Percentiles rank a stretch among this genome's conserved stretches.
phyloP scores from a whole-genome alignment of 2,329 filamentous ascomycete species.

The Colletotrichum chrysophilum region DNA sequence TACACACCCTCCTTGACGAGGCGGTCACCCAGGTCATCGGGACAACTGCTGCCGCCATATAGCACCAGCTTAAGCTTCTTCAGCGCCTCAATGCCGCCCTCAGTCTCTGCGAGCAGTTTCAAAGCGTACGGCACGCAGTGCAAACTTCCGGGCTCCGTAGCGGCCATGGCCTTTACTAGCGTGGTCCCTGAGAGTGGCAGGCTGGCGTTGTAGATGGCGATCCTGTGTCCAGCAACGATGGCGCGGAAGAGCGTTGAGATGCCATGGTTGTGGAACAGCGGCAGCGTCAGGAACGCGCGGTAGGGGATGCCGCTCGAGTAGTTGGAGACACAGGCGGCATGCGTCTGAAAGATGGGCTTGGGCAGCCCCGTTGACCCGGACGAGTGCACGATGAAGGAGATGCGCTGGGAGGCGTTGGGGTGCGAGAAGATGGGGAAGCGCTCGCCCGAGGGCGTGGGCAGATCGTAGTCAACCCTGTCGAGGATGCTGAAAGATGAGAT shows the following conservation, averaged over 20 bases:
- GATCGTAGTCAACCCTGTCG: constrained; percentile 18
- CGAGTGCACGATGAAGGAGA: constrained; percentile 37
- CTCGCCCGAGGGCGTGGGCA: constrained; percentile 1
- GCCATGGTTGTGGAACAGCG: constrained; percentile 58
- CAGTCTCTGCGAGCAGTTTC: constrained; percentile 60
- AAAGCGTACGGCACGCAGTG: constrained; percentile 63
- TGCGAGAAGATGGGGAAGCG: constrained; percentile 23
- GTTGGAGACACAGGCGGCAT: constrained; percentile 48
- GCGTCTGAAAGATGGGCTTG: constrained; percentile 60
- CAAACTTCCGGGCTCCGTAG: constrained; percentile 50
- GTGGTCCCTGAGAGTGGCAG: constrained; percentile 53
- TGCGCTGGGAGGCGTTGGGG: constrained; percentile 21
- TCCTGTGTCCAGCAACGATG: constrained; percentile 48
- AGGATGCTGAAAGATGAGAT: constrained; percentile 25
- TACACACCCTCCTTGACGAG: constrained; percentile 54
- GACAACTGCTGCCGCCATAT: constrained; percentile 57
- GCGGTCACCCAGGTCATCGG: constrained; percentile 56
- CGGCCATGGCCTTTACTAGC: constrained; percentile 44
- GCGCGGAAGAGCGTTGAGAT: constrained; percentile 53
- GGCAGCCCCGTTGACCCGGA: constrained; percentile 59
- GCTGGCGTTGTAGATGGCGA: constrained; percentile 52
- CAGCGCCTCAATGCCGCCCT: constrained; percentile 51
- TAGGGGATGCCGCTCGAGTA: constrained; percentile 48
- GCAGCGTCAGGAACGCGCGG: constrained; percentile 49
- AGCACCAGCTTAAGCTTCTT: constrained; percentile 49